These are phyloP conservation scores for Rostrohypoxylon terebratum DNA, from an alignment of 495 filamentous ascomycete genomes.

Conservation along the genomic window DNA sequence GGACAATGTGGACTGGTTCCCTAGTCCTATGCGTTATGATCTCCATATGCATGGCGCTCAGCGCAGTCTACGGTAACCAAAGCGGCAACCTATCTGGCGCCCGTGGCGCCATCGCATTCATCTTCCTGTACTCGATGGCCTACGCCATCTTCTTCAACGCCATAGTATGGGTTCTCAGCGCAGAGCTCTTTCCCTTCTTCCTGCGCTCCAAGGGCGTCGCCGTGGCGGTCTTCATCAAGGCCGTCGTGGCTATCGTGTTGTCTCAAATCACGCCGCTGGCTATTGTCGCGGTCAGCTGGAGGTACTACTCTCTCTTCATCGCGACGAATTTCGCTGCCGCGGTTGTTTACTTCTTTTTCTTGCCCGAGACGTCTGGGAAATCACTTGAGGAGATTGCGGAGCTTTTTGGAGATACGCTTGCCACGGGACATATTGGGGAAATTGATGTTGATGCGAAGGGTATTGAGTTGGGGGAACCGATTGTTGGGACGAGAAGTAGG, in stretches of 20 bases:
- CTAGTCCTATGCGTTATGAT: not conserved
- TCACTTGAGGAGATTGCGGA: slow-evolving; percentile 7
- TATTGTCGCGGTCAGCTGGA: not conserved
- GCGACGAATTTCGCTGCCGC: not conserved
- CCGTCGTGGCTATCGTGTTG: not conserved
- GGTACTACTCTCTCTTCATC: not conserved
- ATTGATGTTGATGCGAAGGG: slow-evolving; percentile 2
- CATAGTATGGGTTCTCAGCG: not conserved
- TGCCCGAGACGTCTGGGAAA: not conserved
- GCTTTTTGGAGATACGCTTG: not conserved
- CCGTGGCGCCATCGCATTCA: not conserved
- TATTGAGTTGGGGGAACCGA: not conserved
- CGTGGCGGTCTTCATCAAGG: not conserved
- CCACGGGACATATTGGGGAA: not conserved
- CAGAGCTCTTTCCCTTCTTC: not conserved
- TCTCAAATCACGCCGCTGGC: not conserved
- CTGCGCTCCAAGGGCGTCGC: not conserved
- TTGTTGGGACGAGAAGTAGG: not conserved
- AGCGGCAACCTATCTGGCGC: not conserved
- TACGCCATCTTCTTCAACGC: slow-evolving; percentile 1
- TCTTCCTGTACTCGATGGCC: slow-evolving; percentile 2
- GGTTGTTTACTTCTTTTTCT: not conserved
- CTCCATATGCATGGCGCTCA: not conserved
- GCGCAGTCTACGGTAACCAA: not conserved
- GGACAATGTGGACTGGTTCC: not conserved